Base-by-base conservation (phyloP, 2,329 filamentous ascomycete species). In the Aureobasidium mangrovei region DNA sequence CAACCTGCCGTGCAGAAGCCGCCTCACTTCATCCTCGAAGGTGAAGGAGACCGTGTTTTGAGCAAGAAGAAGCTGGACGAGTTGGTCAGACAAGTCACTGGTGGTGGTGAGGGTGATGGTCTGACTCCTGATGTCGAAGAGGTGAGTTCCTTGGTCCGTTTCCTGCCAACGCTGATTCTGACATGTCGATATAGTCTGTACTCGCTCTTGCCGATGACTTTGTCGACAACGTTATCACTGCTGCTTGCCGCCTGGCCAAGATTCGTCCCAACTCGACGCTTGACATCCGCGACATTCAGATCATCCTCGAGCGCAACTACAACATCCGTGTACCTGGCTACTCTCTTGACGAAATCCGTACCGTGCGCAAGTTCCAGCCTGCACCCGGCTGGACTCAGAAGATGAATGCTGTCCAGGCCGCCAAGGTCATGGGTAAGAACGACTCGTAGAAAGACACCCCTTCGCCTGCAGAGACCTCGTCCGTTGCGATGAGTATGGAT, bases 1-100 rank as follows among this genome's bases (percentile, higher is more conserved):
- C 90, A 95, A 64, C 91, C 93, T 0, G 88, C 88, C 2, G 80
- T 97, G 57, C 76, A 84, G 54, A 91, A 90, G 65, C 82, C 88
- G 42, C 88, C 90, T 0, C 82, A 84, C 0, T 95, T 88, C 69
- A 87, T 88, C 55, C 83, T 96, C 56, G 91, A 97, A 67, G 88
- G 88, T 31, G 91, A 95, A 66, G 90, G 89, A 28, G 90, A 96
- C 64, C 85, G 91, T 41, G 86, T 98, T 1, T 76, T 98, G n/a
- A 94, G 86, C 73, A 96, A 96, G 80, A 94, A 95, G 74, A 97
- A 95, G 73, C 78, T 98, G 39, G 91, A 98, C 65, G 91, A 96
- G 67, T 78, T 98, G 36, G 91, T 97, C 7, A 83, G 91, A 48
- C 91, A 97, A 70, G 90, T 97, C 56, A 95, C 89, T 35, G 91